Evolutionary conservation across 2,329 filamentous ascomycete genomes (phyloP), one percentile per base, ranked within the genome.

Genomic region (Colletotrichum sp.): DNA sequence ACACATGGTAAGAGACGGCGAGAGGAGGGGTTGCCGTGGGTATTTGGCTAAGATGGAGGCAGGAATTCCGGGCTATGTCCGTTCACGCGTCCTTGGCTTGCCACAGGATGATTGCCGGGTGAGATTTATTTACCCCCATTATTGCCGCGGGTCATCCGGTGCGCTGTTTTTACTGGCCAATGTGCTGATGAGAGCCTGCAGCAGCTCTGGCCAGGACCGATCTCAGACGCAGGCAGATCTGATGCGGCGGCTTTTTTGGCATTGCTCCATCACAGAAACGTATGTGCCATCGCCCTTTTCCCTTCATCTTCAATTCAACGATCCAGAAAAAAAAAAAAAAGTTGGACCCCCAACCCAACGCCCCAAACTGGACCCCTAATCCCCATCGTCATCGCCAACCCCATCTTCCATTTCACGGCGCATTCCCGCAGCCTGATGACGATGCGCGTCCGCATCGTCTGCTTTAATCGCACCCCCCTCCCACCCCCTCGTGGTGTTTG

Each of bases 11-110:
- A 66, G 71, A 62, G 18, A 12, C 12, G 15, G 21, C 21, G 28
- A 30, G 32, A 16, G n/a, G 49, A 28, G 49, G 18, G 62, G 16
- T 13, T 15, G 12, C 7, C 10, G 18, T 39, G 6, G 16, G 26
- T n/a, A 30, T 24, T 39, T 16, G 28, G 34, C 71, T 75, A 21
- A 77, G 74, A 62, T 26, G 18, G 32, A 12, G 6, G 9, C 73
- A 92, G 89, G 91, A 92, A 76, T 92, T 91, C 77, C 93, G 91
- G 91, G 87, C 90, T 69, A 89, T 90, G 82, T 88, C 87, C 7
- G 88, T 88, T 5, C 86, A 86, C 21, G 91, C 92, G 6, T 92
- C 91, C 1, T 83, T 89, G 78, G 88, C 90, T 18, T 92, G 90
- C 77, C 89, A 91, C 79, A 86, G 90, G 3, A 80, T 92, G 39